Percentiles rank a stretch among this genome's conserved stretches.
These are phyloP conservation scores for Saururus chinensis DNA, from an alignment of 164 flowering plant species.

Conservation along the genomic window DNA sequence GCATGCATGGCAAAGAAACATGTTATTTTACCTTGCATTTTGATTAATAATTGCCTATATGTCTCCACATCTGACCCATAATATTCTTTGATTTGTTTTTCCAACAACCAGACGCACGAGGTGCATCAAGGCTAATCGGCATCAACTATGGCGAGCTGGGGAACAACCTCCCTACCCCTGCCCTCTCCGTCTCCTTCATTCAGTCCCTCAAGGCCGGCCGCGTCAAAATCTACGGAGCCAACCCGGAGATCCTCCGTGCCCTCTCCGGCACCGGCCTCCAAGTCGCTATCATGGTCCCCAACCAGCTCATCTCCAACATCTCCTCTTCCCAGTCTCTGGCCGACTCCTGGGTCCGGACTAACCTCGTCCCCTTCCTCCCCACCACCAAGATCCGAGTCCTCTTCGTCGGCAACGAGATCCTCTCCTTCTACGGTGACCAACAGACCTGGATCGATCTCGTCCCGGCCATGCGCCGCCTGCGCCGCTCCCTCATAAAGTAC, in stretches of 20 bases:
- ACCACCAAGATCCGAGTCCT: constrained; percentile 51
- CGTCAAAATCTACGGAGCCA: constrained; percentile 51
- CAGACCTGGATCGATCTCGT: constrained; percentile 50
- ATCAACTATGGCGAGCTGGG: constrained; percentile 35
- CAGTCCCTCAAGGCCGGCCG: constrained; percentile 42
- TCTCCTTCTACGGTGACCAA: constrained; percentile 21
- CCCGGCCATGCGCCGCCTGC: constrained; percentile 58
- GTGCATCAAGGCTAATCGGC: background rate
- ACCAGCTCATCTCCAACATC: constrained; percentile 12
- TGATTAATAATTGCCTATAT: too few species aligned
- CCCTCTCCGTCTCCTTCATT: constrained; percentile 44
- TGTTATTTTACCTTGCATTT: too few species aligned
- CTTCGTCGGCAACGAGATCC: constrained; percentile 81
- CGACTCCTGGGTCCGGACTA: constrained; percentile 57
- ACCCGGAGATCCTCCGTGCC: constrained; percentile 54
- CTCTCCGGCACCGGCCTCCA: constrained; percentile 39
- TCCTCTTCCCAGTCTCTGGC: constrained; percentile 43
- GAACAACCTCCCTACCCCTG: constrained; percentile 66
- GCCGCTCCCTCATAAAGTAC: constrained; percentile 26
- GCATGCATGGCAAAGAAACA: too few species aligned
- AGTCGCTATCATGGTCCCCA: constrained; percentile 75
- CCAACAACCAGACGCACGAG: background rate
- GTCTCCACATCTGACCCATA: background rate
- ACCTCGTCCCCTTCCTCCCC: constrained; percentile 57
- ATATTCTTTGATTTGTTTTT: background rate